Base-by-base conservation (phyloP, 1,139 yeast genomes). In the Zygosaccharomyces pseudobailii region DNA sequence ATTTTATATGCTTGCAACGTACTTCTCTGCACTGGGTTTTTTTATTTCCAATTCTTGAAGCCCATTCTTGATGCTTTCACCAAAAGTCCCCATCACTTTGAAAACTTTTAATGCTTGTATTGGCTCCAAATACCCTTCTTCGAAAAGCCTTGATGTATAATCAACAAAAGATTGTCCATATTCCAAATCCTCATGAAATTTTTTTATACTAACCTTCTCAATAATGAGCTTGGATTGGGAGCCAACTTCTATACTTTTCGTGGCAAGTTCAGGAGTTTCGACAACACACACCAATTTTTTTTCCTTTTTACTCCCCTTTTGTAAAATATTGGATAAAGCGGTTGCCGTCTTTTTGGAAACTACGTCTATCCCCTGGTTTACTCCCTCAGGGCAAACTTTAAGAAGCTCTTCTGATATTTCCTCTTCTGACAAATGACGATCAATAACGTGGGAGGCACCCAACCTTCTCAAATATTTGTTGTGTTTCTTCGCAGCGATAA, bases 21-120 rank as follows among this genome's bases (percentile, higher is more conserved):
- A 72, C 51, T 73, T 73, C 45, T 72, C 76, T 21, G 70, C 73
- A 40, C 67, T 69, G 3, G 77, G 76, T 4, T 77, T 76, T 20
- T 55, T 55, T 19, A 51, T 57, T 49, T 73, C 77, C 40, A 73
- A 55, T 42, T 71, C 74, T 28, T 58, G 55, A 28, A 73, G 55
- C 1, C 75, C 78, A 23, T 56, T 55, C 25, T 59, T 59, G 23
- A 73, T 66, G 3, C 66, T 65, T 31, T 61, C 54, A 25, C 67
- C 52, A 66, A 54, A 23, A 64, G 69, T 24, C 7, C 39, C 54
- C 8, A 51, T 34, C 1, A 75, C 75, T 19, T 63, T 59, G 50
- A 70, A 73, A 2, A 62, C 57, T 48, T 62, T 71, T 37, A 63
- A 42, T 30, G 63, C 61, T 48, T 65, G 63, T n/a, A 70, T 69